These are phyloP conservation scores for Pestalotiopsis sp. DNA, from an alignment of 2,329 filamentous ascomycete genomes.

Conservation along the genomic window DNA sequence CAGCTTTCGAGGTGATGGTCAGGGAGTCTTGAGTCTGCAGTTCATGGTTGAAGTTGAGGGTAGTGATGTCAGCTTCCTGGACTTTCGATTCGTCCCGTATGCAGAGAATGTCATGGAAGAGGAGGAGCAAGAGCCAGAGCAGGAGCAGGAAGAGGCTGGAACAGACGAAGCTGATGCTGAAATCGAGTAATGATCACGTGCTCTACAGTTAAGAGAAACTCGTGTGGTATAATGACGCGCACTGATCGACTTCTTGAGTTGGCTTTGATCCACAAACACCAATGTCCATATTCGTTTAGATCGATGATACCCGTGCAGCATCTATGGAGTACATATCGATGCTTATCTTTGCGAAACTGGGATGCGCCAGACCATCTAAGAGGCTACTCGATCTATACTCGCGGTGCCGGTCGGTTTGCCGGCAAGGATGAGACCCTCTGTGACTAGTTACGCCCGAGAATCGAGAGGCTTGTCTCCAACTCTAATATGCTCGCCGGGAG, in stretches of 20 bases:
- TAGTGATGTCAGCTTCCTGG: slow-evolving; percentile 69
- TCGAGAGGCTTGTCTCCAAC: background rate
- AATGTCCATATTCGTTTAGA: background rate
- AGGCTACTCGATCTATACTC: background rate
- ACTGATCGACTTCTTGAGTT: background rate
- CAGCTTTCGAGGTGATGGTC: slow-evolving; percentile 81
- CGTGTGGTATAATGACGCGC: no score
- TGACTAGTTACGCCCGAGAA: background rate
- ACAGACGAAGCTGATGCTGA: slow-evolving; percentile 32
- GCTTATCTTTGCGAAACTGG: background rate
- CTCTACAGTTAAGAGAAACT: background rate
- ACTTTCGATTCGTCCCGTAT: slow-evolving; percentile 80
- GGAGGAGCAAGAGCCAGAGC: slow-evolving; percentile 23
- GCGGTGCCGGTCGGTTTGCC: background rate
- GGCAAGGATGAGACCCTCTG: background rate
- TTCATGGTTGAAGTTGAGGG: slow-evolving; percentile 91
- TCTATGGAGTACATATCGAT: background rate
- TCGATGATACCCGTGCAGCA: background rate
- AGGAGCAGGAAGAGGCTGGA: slow-evolving; percentile 36
- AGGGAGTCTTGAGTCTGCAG: slow-evolving; percentile 90
- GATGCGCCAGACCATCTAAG: background rate
- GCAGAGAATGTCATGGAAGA: slow-evolving; percentile 58
- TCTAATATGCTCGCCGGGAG: background rate
- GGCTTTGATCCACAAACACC: background rate
- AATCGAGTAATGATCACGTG: slow-evolving; percentile 1